Base-by-base conservation (phyloP, 2,329 filamentous ascomycete genomes). In the Metarhizium guizhouense region DNA sequence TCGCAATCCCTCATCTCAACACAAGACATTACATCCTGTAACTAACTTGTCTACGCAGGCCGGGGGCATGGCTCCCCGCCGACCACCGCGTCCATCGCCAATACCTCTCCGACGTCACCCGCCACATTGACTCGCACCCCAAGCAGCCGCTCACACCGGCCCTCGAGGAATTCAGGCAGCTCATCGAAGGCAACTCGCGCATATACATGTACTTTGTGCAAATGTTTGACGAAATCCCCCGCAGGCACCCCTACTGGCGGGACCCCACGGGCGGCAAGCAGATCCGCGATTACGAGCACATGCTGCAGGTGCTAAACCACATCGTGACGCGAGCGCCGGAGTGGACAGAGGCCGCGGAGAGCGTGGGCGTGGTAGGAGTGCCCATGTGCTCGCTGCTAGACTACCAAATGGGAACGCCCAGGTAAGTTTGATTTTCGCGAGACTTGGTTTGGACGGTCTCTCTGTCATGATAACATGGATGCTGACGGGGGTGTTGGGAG, bases 161-260 rank as follows among this genome's bases (percentile, higher is more conserved):
- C 0, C 68, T 89, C 0, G 62, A 77, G 58, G 85, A 88, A 59
- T 87, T 90, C 71, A 76, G 83, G 63, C 67, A 79, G 1, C 70
- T 88, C 29, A 88, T 90, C 59, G 85, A 89, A 66, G 67, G 68
- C 32, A 83, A 83, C 59, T 72, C 84, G 1, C 77, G 83, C 25
- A 72, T 89, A 30, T 85, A 82, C 72, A 84, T 88, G 76, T 81
- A 84, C 66, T 82, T 87, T 64, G 72, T 73, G 29, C 73, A 78
- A 59, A 89, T 89, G 86, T 89, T 86, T 69, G 74, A 80, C 34
- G 82, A 89, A 69, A 74, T 88, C 20, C 85, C 86, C 0, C 65
- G 67, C 36, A 83, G 82, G 67, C 71, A 76, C 18, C 80, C 80
- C 0, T 89, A 89, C 68, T 65, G 68, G 57, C 74, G 72, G 6